Conservation (phyloP, 2,329 filamentous ascomycete species). For the Didymella pomorum region DNA sequence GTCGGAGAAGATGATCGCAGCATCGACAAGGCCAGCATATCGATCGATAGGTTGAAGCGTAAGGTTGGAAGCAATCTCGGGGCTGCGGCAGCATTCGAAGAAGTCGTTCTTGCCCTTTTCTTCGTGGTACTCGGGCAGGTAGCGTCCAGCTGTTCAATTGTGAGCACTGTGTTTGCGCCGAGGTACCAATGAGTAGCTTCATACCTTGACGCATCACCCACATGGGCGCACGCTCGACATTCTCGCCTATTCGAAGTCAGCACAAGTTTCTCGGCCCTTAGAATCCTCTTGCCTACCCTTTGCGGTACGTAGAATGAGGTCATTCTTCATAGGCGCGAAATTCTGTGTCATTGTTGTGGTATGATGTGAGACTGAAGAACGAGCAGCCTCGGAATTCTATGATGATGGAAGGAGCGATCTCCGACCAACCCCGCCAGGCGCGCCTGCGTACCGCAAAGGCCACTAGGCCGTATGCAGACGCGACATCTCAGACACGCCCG, state of each 20-base stretch:
- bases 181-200: conserved; percentile 23
- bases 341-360: conserved; percentile 66
- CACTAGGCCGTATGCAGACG: conserved; percentile 31
- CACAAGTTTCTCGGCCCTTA: neutral
- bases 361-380: conserved; percentile 13
- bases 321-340: conserved; percentile 88
- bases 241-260: conserved; percentile 69
- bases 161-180: conserved; percentile 23
- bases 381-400: conserved; percentile 26
- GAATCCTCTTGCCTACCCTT: conserved; percentile 67
- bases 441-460: conserved; percentile 26
- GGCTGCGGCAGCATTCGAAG: conserved; percentile 94
- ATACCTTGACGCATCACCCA: conserved; percentile 99
- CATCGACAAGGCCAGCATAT: conserved; percentile 88
- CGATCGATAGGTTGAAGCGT: conserved; percentile 96
- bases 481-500: conserved; percentile 19
- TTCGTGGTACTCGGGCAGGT: conserved; percentile 97
- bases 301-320: conserved; percentile 87
- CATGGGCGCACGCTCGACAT: conserved; percentile 90
- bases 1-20: conserved; percentile 98
- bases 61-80: conserved; percentile 90
- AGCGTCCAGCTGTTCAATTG: conserved; percentile 76
- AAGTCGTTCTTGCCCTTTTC: conserved; percentile 92
- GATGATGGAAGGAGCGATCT: conserved; percentile 12
- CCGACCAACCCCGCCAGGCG: conserved; percentile 37